Percentiles rank a stretch among this genome's conserved stretches.
These are phyloP conservation scores for Serendipita indica DNA, from an alignment of 768 basidiomycete genomes.

Conservation along the genomic window DNA sequence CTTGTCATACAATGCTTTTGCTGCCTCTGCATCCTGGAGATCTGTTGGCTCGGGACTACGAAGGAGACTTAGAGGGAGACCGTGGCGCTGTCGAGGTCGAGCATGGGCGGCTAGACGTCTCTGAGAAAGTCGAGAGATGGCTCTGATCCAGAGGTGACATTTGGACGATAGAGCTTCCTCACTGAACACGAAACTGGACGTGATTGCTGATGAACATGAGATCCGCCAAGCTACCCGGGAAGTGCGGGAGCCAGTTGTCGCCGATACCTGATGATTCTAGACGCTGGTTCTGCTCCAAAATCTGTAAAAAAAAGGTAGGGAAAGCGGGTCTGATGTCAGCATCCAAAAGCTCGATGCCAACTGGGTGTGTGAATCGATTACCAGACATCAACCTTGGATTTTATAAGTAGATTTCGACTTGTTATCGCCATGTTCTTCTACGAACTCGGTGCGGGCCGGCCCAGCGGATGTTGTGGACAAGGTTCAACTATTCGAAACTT, in stretches of 20 bases:
- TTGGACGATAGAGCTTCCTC: constrained; percentile 97
- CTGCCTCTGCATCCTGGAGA: constrained; percentile 95
- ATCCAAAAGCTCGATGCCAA: too few relatives aligned
- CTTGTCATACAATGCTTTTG: constrained; percentile 91
- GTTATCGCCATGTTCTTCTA: constrained; percentile 80
- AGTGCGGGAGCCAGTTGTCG: constrained; percentile 80
- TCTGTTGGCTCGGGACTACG: constrained; percentile 93
- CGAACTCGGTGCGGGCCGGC: too few relatives aligned
- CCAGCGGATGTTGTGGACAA: too few relatives aligned
- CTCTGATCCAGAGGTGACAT: constrained; percentile 84
- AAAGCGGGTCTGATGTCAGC: background rate
- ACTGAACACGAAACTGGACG: constrained; percentile 90
- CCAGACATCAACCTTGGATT: too few relatives aligned
- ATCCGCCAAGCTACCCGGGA: constrained; percentile 81
- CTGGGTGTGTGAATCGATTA: too few relatives aligned
- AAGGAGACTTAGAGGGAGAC: constrained; percentile 88
- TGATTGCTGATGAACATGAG: constrained; percentile 87
- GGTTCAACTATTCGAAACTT: too few relatives aligned
- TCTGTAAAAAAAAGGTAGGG: constrained; percentile 34
- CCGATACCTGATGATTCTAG: constrained; percentile 73
- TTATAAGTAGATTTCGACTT: constrained; percentile 19
- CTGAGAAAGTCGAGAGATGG: constrained; percentile 39
- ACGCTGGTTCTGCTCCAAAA: constrained; percentile 89
- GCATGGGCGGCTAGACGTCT: constrained; percentile 90
- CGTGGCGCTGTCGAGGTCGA: constrained; percentile 89